These are phyloP conservation scores for Aspergillus calidoustus DNA, from an alignment of 2,329 filamentous ascomycete genomes.

Conservation along the genomic window DNA sequence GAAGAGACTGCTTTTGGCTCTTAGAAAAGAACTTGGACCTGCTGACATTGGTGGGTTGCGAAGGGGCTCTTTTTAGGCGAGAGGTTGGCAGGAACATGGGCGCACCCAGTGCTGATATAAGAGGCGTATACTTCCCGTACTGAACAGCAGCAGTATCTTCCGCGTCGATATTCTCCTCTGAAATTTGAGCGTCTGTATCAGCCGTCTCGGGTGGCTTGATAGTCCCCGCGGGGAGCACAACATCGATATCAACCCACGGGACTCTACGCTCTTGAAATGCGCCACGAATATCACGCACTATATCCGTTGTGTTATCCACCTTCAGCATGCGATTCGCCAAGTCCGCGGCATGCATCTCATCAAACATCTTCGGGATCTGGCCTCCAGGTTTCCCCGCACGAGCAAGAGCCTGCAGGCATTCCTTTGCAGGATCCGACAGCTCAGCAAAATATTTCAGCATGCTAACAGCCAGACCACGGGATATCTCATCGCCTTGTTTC, in stretches of 20 bases:
- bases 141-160: conserved; percentile 50
- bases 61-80: conserved; percentile 81
- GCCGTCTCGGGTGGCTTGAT: conserved; percentile 67
- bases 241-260: conserved; percentile 84
- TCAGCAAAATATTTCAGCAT: conserved; percentile 94
- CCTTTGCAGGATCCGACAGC: conserved; percentile 76
- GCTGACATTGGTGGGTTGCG: conserved; percentile 80
- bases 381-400: conserved; percentile 61
- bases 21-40: conserved; percentile 76
- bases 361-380: conserved; percentile 73
- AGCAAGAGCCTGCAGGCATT: conserved; percentile 63
- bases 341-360: conserved; percentile 90
- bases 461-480: conserved; percentile 87
- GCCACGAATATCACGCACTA: conserved; percentile 73
- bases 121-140: conserved; percentile 76
- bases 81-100: conserved; percentile 86
- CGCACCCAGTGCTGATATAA: conserved; percentile 81
- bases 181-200: conserved; percentile 66
- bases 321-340: conserved; percentile 82
- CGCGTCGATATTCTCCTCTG: conserved; percentile 59
- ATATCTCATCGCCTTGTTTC: conserved; percentile 93
- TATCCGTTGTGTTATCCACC: conserved; percentile 75
- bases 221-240: conserved; percentile 79
- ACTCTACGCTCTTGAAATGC: conserved; percentile 81
- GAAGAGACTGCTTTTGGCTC: conserved; percentile 80